Evolutionary conservation across 2,329 filamentous ascomycete genomes (phyloP).

Genomic region (Ciborinia camelliae): DNA sequence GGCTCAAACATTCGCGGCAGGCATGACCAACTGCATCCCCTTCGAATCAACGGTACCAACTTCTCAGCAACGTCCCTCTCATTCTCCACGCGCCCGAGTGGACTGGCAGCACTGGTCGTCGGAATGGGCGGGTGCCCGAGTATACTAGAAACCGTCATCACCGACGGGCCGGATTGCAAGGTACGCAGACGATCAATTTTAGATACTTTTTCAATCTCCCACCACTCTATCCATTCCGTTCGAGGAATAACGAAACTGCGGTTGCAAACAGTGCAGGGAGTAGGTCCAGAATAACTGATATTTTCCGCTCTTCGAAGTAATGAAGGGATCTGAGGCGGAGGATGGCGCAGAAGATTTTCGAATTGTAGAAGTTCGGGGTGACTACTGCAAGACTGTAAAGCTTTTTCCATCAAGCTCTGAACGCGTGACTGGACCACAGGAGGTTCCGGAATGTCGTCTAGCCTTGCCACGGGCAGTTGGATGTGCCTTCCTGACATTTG

Average conservation of each 20-base stretch:
- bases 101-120: conserved; percentile 19
- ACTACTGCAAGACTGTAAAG: conserved; percentile 31
- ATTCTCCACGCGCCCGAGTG: conserved; percentile 30
- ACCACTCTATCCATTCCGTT: conserved; percentile 63
- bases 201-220: conserved; percentile 40
- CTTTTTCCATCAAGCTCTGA: conserved; percentile 36
- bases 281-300: conserved; percentile 48
- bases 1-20: conserved; percentile 23
- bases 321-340: conserved; percentile 27
- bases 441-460: conserved; percentile 24
- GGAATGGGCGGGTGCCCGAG: no score
- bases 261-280: conserved; percentile 51
- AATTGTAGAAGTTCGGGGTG: conserved; percentile 30
- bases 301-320: conserved; percentile 34
- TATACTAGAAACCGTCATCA: no score
- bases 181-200: conserved; percentile 16
- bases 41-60: conserved; percentile 38
- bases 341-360: conserved; percentile 25
- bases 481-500: neutral
- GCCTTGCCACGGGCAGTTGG: conserved; percentile 25
- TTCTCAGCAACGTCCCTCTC: conserved; percentile 36
- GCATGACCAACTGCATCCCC: conserved; percentile 39
- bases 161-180: no score
- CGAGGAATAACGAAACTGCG: conserved; percentile 49
- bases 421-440: conserved; percentile 31